These are phyloP conservation scores for Juglanconis juglandina DNA, from an alignment of 2,329 filamentous ascomycete species.

Conservation along the genomic window DNA sequence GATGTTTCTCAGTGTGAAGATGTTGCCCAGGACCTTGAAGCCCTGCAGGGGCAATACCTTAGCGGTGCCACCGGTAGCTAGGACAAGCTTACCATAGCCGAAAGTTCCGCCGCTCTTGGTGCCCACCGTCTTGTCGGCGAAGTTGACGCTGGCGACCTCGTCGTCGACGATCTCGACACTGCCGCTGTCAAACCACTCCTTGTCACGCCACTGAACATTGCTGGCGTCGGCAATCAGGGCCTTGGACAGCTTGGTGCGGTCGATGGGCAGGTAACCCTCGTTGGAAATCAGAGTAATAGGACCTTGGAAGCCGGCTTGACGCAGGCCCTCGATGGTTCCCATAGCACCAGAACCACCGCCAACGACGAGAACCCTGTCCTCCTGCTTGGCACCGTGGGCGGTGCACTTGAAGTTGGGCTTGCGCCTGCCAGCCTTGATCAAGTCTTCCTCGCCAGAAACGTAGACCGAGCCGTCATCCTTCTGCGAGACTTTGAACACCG, in stretches of 20 bases:
- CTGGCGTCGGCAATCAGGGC: conserved; percentile 76
- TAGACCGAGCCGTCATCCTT: conserved; percentile 82
- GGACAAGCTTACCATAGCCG: conserved; percentile 80
- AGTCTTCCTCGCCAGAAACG: conserved; percentile 73
- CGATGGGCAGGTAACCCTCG: conserved; percentile 84
- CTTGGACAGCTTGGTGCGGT: conserved; percentile 94
- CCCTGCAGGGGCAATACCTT: conserved; percentile 74
- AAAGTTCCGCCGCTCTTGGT: conserved; percentile 71
- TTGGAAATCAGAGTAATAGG: conserved; percentile 77
- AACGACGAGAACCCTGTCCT: conserved; percentile 75
- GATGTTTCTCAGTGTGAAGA: conserved; percentile 80
- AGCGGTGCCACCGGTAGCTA: conserved; percentile 82
- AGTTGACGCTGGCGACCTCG: conserved; percentile 73
- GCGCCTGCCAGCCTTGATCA: conserved; percentile 73
- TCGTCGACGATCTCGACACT: conserved; percentile 56
- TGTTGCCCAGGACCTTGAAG: conserved; percentile 80
- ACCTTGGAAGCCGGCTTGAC: conserved; percentile 76
- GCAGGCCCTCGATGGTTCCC: conserved; percentile 76
- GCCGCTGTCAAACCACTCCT: conserved; percentile 70
- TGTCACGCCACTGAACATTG: conserved; percentile 74
- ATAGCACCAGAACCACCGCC: conserved; percentile 84
- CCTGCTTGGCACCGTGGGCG: conserved; percentile 38
- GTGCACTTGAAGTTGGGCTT: conserved; percentile 71
- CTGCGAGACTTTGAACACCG: conserved; percentile 76
- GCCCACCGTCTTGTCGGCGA: conserved; percentile 67